A percentile compares a stretch with the other conserved stretches of the same genome.
These are phyloP conservation scores for Postia placenta DNA, from an alignment of 768 basidiomycete genomes.

Conservation along the genomic window DNA sequence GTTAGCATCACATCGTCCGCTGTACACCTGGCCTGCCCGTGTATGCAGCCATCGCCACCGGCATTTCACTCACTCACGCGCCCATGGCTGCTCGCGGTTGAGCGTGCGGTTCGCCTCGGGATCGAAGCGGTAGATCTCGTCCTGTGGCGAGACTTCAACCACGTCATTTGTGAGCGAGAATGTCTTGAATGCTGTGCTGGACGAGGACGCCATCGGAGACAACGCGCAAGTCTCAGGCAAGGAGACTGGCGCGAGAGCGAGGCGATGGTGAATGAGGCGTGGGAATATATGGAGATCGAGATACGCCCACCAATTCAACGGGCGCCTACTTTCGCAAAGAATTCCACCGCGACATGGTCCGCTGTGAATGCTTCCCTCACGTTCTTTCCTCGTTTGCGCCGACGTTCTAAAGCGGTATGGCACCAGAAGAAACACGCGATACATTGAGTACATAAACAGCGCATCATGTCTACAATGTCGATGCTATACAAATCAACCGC, in stretches of 20 bases:
- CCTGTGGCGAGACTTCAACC: slow-evolving; percentile 62
- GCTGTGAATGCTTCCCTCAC: too few relatives aligned
- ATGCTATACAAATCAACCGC: too few relatives aligned
- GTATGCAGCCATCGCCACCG: background rate
- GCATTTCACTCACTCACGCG: slow-evolving; percentile 54
- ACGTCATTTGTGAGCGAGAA: slow-evolving; percentile 73
- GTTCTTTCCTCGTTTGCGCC: too few relatives aligned
- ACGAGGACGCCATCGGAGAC: slow-evolving; percentile 24
- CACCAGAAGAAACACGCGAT: too few relatives aligned
- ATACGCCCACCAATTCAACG: too few relatives aligned
- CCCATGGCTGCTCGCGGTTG: slow-evolving; percentile 75
- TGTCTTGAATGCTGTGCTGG: slow-evolving; percentile 61
- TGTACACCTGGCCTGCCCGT: background rate
- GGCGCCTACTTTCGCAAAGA: too few relatives aligned
- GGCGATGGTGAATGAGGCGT: too few relatives aligned
- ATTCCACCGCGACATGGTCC: too few relatives aligned
- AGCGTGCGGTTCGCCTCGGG: slow-evolving; percentile 59
- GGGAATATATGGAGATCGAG: too few relatives aligned
- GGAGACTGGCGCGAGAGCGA: background rate
- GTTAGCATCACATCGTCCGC: background rate
- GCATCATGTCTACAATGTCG: too few relatives aligned
- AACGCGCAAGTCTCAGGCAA: background rate
- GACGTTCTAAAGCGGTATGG: too few relatives aligned
- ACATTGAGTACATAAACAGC: too few relatives aligned
- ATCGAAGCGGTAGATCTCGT: slow-evolving; percentile 77